Evolutionary conservation across 495 filamentous ascomycete genomes (phyloP).

Genomic region (Symbiotaphrina buchneri): DNA sequence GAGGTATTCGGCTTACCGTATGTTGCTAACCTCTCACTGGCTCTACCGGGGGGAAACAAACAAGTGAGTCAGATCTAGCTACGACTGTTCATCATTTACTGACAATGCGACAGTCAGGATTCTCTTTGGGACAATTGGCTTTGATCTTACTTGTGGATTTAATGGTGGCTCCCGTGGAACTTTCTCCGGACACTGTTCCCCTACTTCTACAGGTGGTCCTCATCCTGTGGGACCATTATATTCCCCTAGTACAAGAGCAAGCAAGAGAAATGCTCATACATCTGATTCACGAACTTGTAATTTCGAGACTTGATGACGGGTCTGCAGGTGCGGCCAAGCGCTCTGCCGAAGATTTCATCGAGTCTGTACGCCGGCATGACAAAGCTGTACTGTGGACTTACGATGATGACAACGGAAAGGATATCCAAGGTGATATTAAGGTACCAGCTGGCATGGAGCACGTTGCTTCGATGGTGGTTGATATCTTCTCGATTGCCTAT

Average conservation of each 20-base stretch:
- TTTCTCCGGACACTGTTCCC: slow-evolving; percentile 54
- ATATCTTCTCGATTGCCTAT: slow-evolving; percentile 64
- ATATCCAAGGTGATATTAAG: slow-evolving; percentile 36
- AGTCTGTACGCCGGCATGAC: slow-evolving; percentile 73
- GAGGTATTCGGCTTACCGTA: slow-evolving; percentile 64
- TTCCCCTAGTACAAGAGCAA: slow-evolving; percentile 84
- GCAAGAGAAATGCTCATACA: slow-evolving; percentile 95
- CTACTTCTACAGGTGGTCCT: slow-evolving; percentile 77
- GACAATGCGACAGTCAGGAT: slow-evolving; percentile 28
- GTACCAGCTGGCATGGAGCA: slow-evolving; percentile 77
- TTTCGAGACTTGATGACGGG: slow-evolving; percentile 68
- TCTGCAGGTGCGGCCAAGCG: slow-evolving; percentile 39
- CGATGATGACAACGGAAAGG: slow-evolving; percentile 69
- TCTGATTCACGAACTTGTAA: slow-evolving; percentile 88
- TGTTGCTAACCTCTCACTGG: slow-evolving; percentile 59
- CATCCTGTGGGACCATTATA: slow-evolving; percentile 93
- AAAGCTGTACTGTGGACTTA: slow-evolving; percentile 77
- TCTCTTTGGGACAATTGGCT: slow-evolving; percentile 81
- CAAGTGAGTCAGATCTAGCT: slow-evolving; percentile 22
- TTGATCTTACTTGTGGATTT: slow-evolving; percentile 89
- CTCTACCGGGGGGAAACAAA: slow-evolving; percentile 72
- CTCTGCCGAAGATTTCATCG: slow-evolving; percentile 70
- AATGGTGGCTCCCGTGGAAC: slow-evolving; percentile 74
- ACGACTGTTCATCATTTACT: too few relatives aligned
- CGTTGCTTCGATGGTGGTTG: slow-evolving; percentile 57